Conservation (phyloP, 345 rosid genomes). For the Isatis tinctoria region DNA sequence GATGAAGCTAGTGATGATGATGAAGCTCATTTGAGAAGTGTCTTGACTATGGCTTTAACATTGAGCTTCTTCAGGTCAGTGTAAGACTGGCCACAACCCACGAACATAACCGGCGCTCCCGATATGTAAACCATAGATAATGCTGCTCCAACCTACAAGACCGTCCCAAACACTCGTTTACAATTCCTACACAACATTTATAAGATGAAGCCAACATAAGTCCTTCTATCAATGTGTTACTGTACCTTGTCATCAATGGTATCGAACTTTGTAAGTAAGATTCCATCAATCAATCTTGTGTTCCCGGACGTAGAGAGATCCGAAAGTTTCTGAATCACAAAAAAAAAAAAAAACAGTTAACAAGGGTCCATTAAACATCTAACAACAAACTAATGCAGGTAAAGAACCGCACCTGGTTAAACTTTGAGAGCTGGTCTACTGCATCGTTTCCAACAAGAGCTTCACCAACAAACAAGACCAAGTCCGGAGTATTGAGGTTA, state of each 20-base stretch:
- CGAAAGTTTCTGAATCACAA: constrained; percentile 62
- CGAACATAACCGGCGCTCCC: constrained; percentile 96
- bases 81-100: constrained; percentile 98
- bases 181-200: neutral
- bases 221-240: neutral
- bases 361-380: neutral
- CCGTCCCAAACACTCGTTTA: constrained; percentile 8
- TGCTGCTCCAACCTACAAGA: constrained; percentile 88
- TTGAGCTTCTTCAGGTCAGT: constrained; percentile 93
- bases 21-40: constrained; percentile 70
- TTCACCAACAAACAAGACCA: constrained; percentile 98
- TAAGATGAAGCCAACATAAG: neutral
- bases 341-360: neutral
- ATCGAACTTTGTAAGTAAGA: constrained; percentile 91
- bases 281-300: constrained; percentile 86
- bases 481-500: constrained; percentile 78
- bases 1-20: neutral
- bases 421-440: constrained; percentile 91
- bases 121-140: constrained; percentile 95
- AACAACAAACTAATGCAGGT: neutral
- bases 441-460: constrained; percentile 99
- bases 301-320: constrained; percentile 75
- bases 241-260: constrained; percentile 94
- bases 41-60: constrained; percentile 83
- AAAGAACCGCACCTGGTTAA: constrained; percentile 67